Evolutionary conservation across 306 rosid species (phyloP).

Genomic region (Pyrus betulifolia): DNA sequence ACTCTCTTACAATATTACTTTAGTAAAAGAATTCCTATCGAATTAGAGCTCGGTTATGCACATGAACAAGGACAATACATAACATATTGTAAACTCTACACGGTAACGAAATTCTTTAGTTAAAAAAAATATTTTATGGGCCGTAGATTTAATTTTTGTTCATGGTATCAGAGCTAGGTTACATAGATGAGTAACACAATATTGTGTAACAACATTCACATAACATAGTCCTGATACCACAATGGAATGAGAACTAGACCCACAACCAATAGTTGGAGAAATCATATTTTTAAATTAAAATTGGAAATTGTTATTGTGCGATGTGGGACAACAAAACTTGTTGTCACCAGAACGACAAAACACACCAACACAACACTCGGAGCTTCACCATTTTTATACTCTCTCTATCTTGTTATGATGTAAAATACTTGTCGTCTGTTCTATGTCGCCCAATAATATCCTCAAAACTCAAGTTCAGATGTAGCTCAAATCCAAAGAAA

Average conservation of each 20-base stretch:
- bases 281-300: too few species aligned
- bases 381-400: neutral
- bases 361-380: neutral
- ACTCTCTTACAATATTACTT: too few species aligned
- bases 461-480: too few species aligned
- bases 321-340: neutral
- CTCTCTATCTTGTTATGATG: neutral
- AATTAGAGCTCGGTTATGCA: too few species aligned
- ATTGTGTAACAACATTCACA: neutral
- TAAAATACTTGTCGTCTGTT: neutral
- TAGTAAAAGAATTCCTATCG: too few species aligned
- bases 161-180: neutral
- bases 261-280: neutral
- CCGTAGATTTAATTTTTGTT: too few species aligned
- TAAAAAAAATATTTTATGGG: neutral
- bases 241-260: neutral
- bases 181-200: neutral
- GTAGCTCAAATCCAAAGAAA: neutral
- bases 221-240: neutral
- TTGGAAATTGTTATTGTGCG: neutral
- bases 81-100: too few species aligned
- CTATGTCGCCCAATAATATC: neutral
- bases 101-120: too few species aligned
- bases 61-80: too few species aligned
- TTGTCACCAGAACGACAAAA: neutral